These are phyloP conservation scores for Gryganskiella cystojenkinii DNA, from an alignment of 192 early-diverging fungal species.

Conservation along the genomic window DNA sequence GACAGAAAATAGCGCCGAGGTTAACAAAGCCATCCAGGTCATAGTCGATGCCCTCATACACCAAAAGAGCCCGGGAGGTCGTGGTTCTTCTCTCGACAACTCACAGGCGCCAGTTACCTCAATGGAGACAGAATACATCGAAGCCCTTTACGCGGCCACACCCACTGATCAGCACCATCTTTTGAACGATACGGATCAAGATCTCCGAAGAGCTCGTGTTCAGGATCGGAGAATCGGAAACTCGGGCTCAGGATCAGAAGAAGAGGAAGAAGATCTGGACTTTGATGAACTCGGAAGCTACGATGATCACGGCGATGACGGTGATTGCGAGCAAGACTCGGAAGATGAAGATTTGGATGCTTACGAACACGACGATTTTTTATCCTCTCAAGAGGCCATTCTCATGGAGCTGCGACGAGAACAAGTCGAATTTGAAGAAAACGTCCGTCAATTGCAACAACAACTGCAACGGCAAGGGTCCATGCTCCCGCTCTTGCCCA, in stretches of 20 bases:
- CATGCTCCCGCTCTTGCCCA: slow-evolving; percentile 14
- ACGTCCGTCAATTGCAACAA: slow-evolving; percentile 39
- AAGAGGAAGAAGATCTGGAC: slow-evolving; percentile 23
- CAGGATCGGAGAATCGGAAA: not conserved
- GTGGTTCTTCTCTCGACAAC: not conserved
- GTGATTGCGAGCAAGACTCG: slow-evolving; percentile 33
- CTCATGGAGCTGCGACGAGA: slow-evolving; percentile 47
- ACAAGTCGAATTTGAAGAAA: slow-evolving; percentile 51
- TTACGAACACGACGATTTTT: slow-evolving; percentile 40
- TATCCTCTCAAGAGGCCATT: slow-evolving; percentile 39
- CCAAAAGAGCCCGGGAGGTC: not conserved
- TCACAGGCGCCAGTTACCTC: slow-evolving; percentile 20
- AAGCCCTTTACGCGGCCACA: slow-evolving; percentile 28
- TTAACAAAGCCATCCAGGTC: not conserved
- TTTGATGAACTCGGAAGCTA: slow-evolving; percentile 22
- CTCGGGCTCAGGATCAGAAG: slow-evolving; percentile 28
- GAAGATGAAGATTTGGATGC: slow-evolving; percentile 28
- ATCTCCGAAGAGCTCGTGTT: not conserved
- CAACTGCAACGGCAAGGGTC: slow-evolving; percentile 38
- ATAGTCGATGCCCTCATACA: no score
- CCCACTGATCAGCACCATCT: not conserved
- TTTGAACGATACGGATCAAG: not conserved
- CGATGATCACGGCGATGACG: slow-evolving; percentile 18
- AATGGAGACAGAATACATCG: slow-evolving; percentile 50
- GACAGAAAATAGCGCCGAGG: not conserved